Evolutionary conservation across 2,329 filamentous ascomycete species (phyloP), one percentile per base, ranked within the genome.

Genomic region (Cephalotrichum gorgonifer): DNA sequence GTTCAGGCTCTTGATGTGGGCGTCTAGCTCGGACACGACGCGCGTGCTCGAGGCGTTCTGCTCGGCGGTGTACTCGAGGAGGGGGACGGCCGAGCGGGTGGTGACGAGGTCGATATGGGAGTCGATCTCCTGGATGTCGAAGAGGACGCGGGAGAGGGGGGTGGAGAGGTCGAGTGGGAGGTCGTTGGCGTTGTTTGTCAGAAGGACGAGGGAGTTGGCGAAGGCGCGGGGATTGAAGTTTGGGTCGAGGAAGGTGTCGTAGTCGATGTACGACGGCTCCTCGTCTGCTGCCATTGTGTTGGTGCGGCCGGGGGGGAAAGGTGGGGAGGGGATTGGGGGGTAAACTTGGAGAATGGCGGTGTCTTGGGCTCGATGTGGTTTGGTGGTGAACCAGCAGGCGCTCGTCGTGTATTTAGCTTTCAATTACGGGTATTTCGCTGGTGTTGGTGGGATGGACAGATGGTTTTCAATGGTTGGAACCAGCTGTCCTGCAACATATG

Each of bases 61-160:
- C 41, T 79, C 71, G 52, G 81, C 75, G 3, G 90, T 94, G 64
- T 96, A 78, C 27, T 81, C 72, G 20, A 98, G 76, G 26, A 98
- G 74, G 0, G 89, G 86, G 0, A 91, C 70, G 3, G 93, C 89
- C 26, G 84, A 86, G 54, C 86, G 83, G 2, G 89, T 93, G 6
- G 91, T 94, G 38, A 97, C 76, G 3, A 80, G 78, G 64, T 98
- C 88, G 54, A 98, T 95, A 62, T 95, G 89, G 0, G 90, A 95
- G 67, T 97, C 91, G 55, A 98, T 85, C 67, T 97, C 93, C 63
- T 97, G 93, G 3, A 93, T 84, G 66, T 98, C 93, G 67, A 98
- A 98, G 6, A 97, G 81, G 5, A 96, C 90, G 49, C 88, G 82
- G 5, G 90, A 95, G 44, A 98, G 77, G 3, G 93, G 91, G 15